Conservation (phyloP, 495 filamentous ascomycete species). For the Xylaria grammica region DNA sequence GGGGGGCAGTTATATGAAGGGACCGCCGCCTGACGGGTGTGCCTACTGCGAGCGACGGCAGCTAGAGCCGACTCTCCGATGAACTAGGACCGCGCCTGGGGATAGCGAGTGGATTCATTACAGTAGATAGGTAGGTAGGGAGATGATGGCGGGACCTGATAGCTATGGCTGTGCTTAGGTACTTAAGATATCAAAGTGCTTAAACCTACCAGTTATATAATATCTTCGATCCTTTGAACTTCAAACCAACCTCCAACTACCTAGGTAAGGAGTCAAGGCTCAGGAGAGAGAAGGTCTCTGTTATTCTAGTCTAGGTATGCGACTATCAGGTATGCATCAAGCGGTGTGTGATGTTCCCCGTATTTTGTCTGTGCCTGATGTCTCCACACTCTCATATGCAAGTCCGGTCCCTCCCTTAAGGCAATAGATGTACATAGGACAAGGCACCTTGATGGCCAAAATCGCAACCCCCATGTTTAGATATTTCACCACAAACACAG, state of each 20-base stretch:
- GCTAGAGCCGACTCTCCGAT: conserved; percentile 19
- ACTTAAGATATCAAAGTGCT: too few species aligned
- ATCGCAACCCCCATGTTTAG: not conserved
- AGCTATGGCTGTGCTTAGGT: too few species aligned
- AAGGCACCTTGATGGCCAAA: conserved; percentile 14
- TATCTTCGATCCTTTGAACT: too few species aligned
- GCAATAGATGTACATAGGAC: not conserved
- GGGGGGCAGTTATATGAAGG: not conserved
- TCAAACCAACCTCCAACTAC: not conserved
- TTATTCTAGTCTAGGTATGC: not conserved
- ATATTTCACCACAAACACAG: not conserved
- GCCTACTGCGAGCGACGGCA: not conserved
- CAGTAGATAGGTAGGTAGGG: too few species aligned
- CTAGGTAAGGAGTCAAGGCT: not conserved
- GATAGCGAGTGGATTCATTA: not conserved
- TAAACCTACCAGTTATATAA: too few species aligned
- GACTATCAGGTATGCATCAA: not conserved
- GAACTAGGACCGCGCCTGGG: too few species aligned
- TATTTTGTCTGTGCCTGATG: not conserved
- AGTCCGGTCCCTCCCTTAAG: not conserved
- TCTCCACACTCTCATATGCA: not conserved
- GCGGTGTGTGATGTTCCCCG: not conserved
- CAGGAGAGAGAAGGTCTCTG: too few species aligned
- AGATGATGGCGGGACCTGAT: too few species aligned
- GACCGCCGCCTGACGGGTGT: not conserved